Base-by-base conservation (phyloP, 179 eudicot species). In the Beta macrorhiza region DNA sequence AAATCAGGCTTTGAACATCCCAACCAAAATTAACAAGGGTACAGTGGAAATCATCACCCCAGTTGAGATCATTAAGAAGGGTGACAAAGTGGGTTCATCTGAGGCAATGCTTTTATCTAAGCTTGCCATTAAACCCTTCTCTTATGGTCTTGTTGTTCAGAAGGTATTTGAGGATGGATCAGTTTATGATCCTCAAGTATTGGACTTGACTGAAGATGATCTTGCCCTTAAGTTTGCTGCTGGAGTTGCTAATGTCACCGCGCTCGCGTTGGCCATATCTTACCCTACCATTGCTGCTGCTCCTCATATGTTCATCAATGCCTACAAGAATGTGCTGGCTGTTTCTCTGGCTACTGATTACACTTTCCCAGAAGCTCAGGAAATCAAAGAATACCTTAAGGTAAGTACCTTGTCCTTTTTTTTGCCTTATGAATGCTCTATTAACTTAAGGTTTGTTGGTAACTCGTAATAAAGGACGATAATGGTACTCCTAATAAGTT, bases 61-160 rank as follows among this genome's bases (percentile, higher is more conserved):
- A 0, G 89, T 90, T 62, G 92, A 90, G 80, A 76, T 87, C 42
- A 88, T 90, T 81, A 90, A 86, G 89, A 88, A 89, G 91, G 97
- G 95, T 22, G 97, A 93, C 63, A 93, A 93, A 87, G 98, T 93
- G 42, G 98, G 98, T 25, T 93, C 98, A 1, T 93, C 97, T 59
- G 98, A 93, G 83, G 91, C 98, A 71, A 94, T 93, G 9, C 84
- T 93, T 70, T 91, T 93, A 5, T 87, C 98, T 3, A 93, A 93
- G 87, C 98, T 93, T 55, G 92, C 92, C 5, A 90, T 93, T 63
- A 88, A 91, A 82, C 97, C 98, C 14, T 93, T 93, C 91, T 89
- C 94, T 0, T 91, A 91, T 20, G 92, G 94, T 52, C 89, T 91
- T 0, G 77, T 87, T 0, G 89, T 90, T 14, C 53, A 65, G 51